Evolutionary conservation across 306 rosid genomes (phyloP).

Genomic region (Quercus engelmannii): DNA sequence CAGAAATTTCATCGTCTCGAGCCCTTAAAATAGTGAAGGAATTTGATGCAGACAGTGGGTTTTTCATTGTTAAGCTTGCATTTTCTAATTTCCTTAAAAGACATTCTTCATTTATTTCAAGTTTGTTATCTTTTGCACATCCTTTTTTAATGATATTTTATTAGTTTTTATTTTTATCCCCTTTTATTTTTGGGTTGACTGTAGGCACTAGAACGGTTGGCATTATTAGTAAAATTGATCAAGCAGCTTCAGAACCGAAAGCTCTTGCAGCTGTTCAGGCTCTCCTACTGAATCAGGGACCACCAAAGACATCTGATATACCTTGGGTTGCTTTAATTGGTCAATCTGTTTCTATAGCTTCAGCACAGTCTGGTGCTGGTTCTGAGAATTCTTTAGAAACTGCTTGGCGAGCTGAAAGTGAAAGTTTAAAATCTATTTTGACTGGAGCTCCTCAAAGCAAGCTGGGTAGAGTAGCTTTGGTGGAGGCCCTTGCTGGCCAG

Average conservation of each 20-base stretch:
- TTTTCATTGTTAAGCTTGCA: background rate
- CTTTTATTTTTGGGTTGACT: background rate
- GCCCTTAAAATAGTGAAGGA: slow-evolving; percentile 85
- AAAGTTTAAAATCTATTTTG: slow-evolving; percentile 87
- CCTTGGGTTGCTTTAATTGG: slow-evolving; percentile 99
- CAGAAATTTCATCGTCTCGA: slow-evolving; percentile 82
- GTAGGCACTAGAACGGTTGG: slow-evolving; percentile 93
- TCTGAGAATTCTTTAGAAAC: slow-evolving; percentile 93
- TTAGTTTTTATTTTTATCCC: slow-evolving; percentile 13
- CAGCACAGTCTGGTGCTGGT: slow-evolving; percentile 87
- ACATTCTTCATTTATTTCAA: too few species aligned
- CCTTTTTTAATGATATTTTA: too few species aligned
- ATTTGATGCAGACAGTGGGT: slow-evolving; percentile 76
- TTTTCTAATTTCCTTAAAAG: too few species aligned
- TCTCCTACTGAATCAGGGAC: slow-evolving; percentile 85
- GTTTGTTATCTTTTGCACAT: too few species aligned
- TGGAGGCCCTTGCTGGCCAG: slow-evolving; percentile 84
- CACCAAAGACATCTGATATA: slow-evolving; percentile 73
- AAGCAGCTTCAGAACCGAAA: slow-evolving; percentile 86
- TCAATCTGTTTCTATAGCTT: slow-evolving; percentile 92
- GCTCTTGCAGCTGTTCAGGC: slow-evolving; percentile 96
- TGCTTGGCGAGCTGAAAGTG: slow-evolving; percentile 98
- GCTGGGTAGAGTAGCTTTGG: slow-evolving; percentile 93
- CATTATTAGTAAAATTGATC: slow-evolving; percentile 87
- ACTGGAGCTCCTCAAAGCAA: slow-evolving; percentile 92